These are phyloP conservation scores for Daldinia caldariorum DNA, from an alignment of 495 filamentous ascomycete species.

Conservation along the genomic window DNA sequence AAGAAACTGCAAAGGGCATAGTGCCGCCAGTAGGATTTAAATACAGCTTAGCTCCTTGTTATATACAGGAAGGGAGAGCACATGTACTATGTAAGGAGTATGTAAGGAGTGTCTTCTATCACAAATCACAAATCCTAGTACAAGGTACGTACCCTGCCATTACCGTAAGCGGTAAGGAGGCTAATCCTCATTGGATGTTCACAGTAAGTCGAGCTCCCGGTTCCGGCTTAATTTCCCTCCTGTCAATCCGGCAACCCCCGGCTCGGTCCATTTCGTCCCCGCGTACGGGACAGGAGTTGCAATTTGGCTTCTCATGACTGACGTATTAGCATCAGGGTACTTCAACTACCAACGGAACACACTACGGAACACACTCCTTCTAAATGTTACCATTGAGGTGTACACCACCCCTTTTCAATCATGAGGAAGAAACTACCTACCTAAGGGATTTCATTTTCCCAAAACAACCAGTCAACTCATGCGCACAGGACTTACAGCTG, in stretches of 20 bases:
- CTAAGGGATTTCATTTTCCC: too few relatives aligned
- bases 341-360: background rate
- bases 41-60: background rate
- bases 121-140: background rate
- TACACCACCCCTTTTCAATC: too few relatives aligned
- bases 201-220: background rate
- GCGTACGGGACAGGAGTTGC: background rate
- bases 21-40: constrained; percentile 6
- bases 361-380: too few relatives aligned
- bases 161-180: constrained; percentile 7
- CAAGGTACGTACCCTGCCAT: constrained; percentile 15
- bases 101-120: too few relatives aligned
- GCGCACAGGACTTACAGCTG: too few relatives aligned
- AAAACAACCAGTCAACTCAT: too few relatives aligned
- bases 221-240: constrained; percentile 2
- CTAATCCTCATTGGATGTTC: background rate
- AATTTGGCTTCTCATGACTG: background rate
- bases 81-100: background rate
- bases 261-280: constrained; percentile 15
- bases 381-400: too few relatives aligned
- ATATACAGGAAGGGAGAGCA: background rate
- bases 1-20: background rate
- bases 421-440: too few relatives aligned
- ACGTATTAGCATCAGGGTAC: background rate
- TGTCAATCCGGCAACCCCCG: background rate